Percentiles rank a stretch among this genome's conserved stretches.
phyloP scores from a whole-genome alignment of 164 flowering plant genomes.

The Berberis vulgaris region DNA sequence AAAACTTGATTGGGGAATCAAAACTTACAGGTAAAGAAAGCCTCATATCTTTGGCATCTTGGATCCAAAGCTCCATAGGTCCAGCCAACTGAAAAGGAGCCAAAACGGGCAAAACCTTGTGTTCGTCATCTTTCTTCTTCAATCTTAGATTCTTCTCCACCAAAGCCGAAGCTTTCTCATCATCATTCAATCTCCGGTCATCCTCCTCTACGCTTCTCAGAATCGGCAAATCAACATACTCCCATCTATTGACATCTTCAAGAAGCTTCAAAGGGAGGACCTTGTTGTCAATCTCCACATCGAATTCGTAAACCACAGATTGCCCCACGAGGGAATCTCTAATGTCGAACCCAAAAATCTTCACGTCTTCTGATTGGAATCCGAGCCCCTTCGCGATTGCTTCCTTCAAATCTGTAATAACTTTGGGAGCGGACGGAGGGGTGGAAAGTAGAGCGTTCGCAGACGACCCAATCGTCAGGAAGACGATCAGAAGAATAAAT shows the following conservation, averaged over 20 bases:
- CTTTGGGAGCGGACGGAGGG: no score
- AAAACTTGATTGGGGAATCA: background rate
- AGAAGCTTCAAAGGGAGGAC: slow-evolving; percentile 75
- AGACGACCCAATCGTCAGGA: no score
- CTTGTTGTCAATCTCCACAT: slow-evolving; percentile 64
- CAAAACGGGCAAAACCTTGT: slow-evolving; percentile 34
- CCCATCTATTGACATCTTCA: slow-evolving; percentile 87
- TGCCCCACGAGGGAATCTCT: slow-evolving; percentile 74
- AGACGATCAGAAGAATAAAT: no score
- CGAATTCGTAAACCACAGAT: slow-evolving; percentile 80
- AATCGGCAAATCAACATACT: slow-evolving; percentile 76
- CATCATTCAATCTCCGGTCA: slow-evolving; percentile 8
- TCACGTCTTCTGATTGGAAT: slow-evolving; percentile 66
- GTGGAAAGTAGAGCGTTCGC: no score
- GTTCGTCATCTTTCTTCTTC: slow-evolving; percentile 25
- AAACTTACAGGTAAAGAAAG: slow-evolving; percentile 68
- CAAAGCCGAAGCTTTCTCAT: no score
- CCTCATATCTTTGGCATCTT: slow-evolving; percentile 82
- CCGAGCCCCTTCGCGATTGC: slow-evolving; percentile 80
- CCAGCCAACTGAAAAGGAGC: slow-evolving; percentile 94
- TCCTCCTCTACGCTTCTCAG: slow-evolving; percentile 34
- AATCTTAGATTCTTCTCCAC: slow-evolving; percentile 23
- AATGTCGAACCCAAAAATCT: slow-evolving; percentile 66
- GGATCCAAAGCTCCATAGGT: slow-evolving; percentile 97
- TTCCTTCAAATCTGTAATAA: slow-evolving; percentile 72